Conservation (phyloP, 305 asterid species). For the Petunia hybrid region DNA sequence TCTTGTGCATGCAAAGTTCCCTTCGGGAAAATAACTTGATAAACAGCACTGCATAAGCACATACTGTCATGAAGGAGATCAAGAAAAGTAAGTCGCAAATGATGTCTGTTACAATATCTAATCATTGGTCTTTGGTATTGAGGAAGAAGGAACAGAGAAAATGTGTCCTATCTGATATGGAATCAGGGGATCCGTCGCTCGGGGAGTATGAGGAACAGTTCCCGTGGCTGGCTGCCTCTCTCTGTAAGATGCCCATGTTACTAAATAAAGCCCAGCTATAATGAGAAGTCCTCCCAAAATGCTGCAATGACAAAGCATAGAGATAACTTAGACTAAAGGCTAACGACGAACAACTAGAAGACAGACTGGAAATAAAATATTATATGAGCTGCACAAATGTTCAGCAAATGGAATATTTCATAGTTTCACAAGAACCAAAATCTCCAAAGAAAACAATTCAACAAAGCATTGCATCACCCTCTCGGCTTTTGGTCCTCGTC, state of each 20-base stretch:
- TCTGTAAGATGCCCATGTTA: constrained; percentile 88
- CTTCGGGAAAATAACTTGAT: background rate
- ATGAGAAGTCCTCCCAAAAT: constrained; percentile 84
- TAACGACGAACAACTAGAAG: constrained; percentile 1
- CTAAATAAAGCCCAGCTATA: constrained; percentile 87
- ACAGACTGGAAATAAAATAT: background rate
- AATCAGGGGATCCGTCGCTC: constrained; percentile 57
- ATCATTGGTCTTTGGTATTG: constrained; percentile 61
- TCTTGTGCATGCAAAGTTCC: background rate
- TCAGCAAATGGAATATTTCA: background rate
- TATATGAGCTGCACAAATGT: background rate
- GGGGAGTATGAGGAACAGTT: constrained; percentile 43
- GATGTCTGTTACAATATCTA: constrained; percentile 32
- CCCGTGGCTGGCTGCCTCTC: constrained; percentile 53
- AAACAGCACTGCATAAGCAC: constrained; percentile 6
- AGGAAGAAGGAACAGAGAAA: constrained; percentile 64
- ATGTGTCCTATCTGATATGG: constrained; percentile 61
- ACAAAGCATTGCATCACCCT: background rate
- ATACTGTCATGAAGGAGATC: background rate
- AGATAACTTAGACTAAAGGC: constrained; percentile 4
- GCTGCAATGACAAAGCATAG: constrained; percentile 51
- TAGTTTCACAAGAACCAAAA: background rate
- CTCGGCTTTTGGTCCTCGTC: background rate
- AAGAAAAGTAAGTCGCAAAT: background rate
- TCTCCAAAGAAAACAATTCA: constrained; percentile 6